Base-by-base conservation (phyloP, 345 rosid genomes). In the Conringia planisiliqua region DNA sequence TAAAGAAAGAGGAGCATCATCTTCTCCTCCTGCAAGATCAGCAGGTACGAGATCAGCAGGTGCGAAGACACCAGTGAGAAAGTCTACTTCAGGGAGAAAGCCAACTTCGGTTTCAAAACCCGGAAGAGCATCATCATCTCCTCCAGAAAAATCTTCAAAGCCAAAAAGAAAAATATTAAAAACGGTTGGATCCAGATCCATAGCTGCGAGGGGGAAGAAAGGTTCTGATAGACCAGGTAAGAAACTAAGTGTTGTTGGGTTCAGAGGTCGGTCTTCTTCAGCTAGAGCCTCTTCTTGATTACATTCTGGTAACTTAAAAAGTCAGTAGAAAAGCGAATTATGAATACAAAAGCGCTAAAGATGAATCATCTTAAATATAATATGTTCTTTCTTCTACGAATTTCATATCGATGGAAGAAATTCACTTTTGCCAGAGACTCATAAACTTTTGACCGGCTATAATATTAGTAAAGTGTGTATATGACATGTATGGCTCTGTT, bases 191-290 rank as follows among this genome's bases (percentile, higher is more conserved):
- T 78, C 81, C 1, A 72, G 77, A 72, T 72, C 81, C 8, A 71
- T 66, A n/a, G 76, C 76, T 30, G 77, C 81, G 2, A 72, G 57
- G 24, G 72, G 79, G 52, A 85, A 78, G 80, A 80, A 59, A 18
- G 67, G 77, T 40, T 65, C 77, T 50, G 81, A 70, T 39, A 67
- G 58, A 39, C 64, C 77, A 16, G 78, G 64, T 36, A 76, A 75
- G 20, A 93, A 93, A 82, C 78, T 90, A 46, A 84, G 80, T 30
- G 92, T 93, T 82, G 96, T 90, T 68, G 89, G 93, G 7, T 87
- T 93, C 61, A 83, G 96, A 52, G 97, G 96, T 5, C 81, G 86
- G 30, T 83, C 94, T 44, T 80, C 88, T 17, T 69, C 81, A 1
- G 62, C 77, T 40, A 85, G 90, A 66, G 56, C 67, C 55, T 62